Evolutionary conservation across 495 filamentous ascomycete species (phyloP).

Genomic region (Penicillium pancosmium): DNA sequence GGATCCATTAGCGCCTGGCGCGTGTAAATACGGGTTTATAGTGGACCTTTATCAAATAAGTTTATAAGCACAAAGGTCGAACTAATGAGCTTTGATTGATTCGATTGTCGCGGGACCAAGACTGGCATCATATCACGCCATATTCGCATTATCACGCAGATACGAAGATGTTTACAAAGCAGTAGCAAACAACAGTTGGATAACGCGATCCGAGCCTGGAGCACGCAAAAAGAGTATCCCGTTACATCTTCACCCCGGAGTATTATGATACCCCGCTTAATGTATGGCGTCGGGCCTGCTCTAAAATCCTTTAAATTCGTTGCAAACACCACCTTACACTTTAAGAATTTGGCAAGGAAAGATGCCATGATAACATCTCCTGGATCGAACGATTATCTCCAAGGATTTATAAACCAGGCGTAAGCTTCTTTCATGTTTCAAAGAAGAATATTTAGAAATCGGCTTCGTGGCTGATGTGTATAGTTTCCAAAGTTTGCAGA

Average conservation of each 20-base stretch:
- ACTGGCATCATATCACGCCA: constrained; percentile 11
- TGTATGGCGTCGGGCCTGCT: not conserved
- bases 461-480: too few species aligned
- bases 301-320: not conserved
- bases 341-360: too few species aligned
- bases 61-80: too few species aligned
- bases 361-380: too few species aligned
- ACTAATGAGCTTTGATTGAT: not conserved
- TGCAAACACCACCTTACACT: too few species aligned
- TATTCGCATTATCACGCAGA: constrained; percentile 2
- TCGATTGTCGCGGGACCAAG: not conserved
- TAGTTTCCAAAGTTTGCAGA: too few species aligned
- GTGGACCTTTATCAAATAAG: not conserved
- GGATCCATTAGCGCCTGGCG: not conserved
- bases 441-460: too few species aligned
- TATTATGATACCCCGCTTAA: not conserved
- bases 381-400: too few species aligned
- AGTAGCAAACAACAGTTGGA: not conserved
- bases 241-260: not conserved
- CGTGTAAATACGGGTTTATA: not conserved
- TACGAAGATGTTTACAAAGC: not conserved
- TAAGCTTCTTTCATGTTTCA: too few species aligned
- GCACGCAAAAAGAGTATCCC: not conserved
- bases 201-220: not conserved
- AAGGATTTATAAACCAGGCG: too few species aligned